phyloP scores from a whole-genome alignment of 352 stramenopile species.

The Phytophthora chlamydospora region DNA sequence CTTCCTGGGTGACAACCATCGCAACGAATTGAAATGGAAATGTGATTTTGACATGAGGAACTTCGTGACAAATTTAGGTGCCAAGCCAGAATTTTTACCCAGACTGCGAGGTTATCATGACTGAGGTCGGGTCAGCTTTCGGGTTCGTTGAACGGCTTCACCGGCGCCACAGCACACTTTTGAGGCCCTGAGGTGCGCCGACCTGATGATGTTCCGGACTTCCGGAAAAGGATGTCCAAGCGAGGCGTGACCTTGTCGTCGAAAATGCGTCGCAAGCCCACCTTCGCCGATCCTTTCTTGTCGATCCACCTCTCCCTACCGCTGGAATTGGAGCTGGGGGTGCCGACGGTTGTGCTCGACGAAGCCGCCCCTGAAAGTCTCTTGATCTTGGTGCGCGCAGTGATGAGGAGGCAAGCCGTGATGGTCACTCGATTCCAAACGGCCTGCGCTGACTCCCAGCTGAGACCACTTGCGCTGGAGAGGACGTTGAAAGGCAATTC shows the following conservation, averaged over 20 bases:
- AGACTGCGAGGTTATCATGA: neutral
- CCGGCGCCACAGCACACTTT: conserved; percentile 3
- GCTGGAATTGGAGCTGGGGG: conserved; percentile 8
- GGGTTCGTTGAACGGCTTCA: neutral
- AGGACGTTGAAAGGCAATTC: conserved; percentile 46
- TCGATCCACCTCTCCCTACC: conserved; percentile 1
- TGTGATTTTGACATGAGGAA: no score
- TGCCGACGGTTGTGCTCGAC: neutral
- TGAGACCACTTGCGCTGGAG: conserved; percentile 24
- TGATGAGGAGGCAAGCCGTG: conserved; percentile 38
- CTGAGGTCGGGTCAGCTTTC: conserved; percentile 3
- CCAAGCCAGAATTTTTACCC: neutral
- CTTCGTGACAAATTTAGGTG: neutral
- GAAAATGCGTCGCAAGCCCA: conserved; percentile 24
- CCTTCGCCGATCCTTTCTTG: conserved; percentile 7
- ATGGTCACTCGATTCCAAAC: conserved; percentile 50
- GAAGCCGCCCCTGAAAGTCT: conserved; percentile 1
- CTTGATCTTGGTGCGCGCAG: conserved; percentile 28
- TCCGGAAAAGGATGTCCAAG: conserved; percentile 2
- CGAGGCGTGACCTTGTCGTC: conserved; percentile 6
- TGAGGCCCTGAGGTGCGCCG: conserved; percentile 7
- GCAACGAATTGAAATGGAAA: neutral
- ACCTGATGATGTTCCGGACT: conserved; percentile 21
- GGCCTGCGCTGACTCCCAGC: conserved; percentile 48
- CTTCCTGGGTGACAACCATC: conserved; percentile 3